These are phyloP conservation scores for Dactylis glomerata DNA, from an alignment of 176 grass and related monocot genomes.

Conservation along the genomic window DNA sequence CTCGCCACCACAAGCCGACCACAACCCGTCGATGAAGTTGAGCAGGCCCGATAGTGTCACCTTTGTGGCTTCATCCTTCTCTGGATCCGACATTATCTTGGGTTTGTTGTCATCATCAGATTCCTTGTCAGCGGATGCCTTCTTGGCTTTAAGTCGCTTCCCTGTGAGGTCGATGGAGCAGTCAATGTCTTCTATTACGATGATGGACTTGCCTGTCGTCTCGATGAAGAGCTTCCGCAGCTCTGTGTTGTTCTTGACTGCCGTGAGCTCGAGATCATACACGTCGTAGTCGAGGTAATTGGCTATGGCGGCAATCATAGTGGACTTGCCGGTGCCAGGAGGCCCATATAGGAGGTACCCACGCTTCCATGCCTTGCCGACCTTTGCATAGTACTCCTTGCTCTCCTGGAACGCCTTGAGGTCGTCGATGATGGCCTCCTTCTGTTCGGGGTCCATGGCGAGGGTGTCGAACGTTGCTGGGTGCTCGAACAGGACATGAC, in stretches of 20 bases:
- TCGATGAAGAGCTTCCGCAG: conserved; percentile 59
- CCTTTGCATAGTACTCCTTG: conserved; percentile 45
- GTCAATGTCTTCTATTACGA: conserved; percentile 69
- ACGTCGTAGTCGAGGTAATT: conserved; percentile 48
- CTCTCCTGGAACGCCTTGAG: neutral
- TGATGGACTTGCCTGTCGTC: conserved; percentile 50
- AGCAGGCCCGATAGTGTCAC: conserved; percentile 22
- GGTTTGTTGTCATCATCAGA: neutral
- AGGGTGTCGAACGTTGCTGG: neutral
- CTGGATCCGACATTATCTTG: neutral
- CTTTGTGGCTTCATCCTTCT: neutral
- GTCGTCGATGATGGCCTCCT: neutral
- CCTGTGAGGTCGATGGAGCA: conserved; percentile 61
- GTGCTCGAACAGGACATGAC: neutral
- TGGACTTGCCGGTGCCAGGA: conserved; percentile 58
- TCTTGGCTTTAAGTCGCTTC: neutral
- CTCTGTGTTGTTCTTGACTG: conserved; percentile 45
- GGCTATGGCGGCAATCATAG: conserved; percentile 59
- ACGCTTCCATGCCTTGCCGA: conserved; percentile 59
- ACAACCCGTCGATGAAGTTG: conserved; percentile 63
- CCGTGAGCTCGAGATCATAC: conserved; percentile 54
- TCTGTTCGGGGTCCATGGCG: neutral
- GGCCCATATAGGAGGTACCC: conserved; percentile 55
- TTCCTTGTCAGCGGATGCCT: neutral
- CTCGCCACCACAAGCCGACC: conserved; percentile 62